Evolutionary conservation across 805 yeast genomes (phyloP).

Genomic region (Candida yuanshanica): DNA sequence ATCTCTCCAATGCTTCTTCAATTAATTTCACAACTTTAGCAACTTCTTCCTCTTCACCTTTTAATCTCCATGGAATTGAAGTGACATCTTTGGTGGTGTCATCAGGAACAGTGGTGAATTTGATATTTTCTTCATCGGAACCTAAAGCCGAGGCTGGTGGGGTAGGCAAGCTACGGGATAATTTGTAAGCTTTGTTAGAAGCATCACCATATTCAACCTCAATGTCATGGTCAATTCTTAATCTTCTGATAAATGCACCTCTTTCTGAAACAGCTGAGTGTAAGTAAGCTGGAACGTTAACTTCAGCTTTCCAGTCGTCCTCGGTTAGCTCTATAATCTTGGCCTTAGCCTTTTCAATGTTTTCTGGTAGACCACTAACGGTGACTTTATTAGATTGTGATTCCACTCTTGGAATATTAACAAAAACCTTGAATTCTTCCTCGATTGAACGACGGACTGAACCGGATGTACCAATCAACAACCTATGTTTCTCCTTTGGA

Average conservation of each 20-base stretch:
- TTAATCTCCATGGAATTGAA: slow-evolving; percentile 62
- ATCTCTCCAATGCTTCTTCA: slow-evolving; percentile 42
- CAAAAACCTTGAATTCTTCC: slow-evolving; percentile 55
- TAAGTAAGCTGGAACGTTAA: slow-evolving; percentile 51
- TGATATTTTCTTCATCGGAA: slow-evolving; percentile 30
- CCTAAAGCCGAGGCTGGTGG: slow-evolving; percentile 46
- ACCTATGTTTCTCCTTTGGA: slow-evolving; percentile 68
- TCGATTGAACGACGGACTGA: slow-evolving; percentile 65
- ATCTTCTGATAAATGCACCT: slow-evolving; percentile 54
- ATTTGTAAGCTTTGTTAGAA: slow-evolving; percentile 43
- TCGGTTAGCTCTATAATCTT: slow-evolving; percentile 56
- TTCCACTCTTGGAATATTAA: slow-evolving; percentile 60
- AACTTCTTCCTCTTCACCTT: slow-evolving; percentile 45
- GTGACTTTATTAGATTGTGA: slow-evolving; percentile 45
- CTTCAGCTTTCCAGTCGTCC: slow-evolving; percentile 46
- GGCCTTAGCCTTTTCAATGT: slow-evolving; percentile 55
- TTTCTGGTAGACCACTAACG: slow-evolving; percentile 61
- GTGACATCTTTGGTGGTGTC: slow-evolving; percentile 25
- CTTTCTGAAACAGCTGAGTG: slow-evolving; percentile 62
- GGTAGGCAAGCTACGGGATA: slow-evolving; percentile 38
- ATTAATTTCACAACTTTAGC: slow-evolving; percentile 48
- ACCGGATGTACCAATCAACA: slow-evolving; percentile 80
- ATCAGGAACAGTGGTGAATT: slow-evolving; percentile 41
- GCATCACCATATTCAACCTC: slow-evolving; percentile 55
- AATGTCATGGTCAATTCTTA: slow-evolving; percentile 47